Percentiles rank a stretch among this genome's conserved stretches.
phyloP scores from a whole-genome alignment of 352 stramenopile species.

The Phytophthora quininea region DNA sequence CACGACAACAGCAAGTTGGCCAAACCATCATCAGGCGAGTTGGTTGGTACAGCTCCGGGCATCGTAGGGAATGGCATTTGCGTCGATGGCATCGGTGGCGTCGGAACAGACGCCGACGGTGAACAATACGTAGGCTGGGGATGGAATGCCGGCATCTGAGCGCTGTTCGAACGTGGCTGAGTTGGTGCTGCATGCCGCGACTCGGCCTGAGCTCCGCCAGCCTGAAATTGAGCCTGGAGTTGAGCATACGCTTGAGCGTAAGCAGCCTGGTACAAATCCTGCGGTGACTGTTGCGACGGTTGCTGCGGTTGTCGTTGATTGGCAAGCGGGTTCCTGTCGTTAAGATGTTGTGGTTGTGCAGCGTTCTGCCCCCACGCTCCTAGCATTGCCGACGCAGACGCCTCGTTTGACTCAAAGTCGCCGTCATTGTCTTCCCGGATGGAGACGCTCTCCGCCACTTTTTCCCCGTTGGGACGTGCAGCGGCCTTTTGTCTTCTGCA shows the following conservation, averaged over 20 bases:
- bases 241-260: constrained; percentile 75
- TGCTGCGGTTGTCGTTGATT: no score
- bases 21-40: constrained; percentile 55
- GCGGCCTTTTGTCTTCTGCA: constrained; percentile 30
- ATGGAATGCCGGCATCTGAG: constrained; percentile 22
- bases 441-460: constrained; percentile 26
- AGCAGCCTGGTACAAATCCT: constrained; percentile 64
- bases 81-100: constrained; percentile 23
- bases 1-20: constrained; percentile 80
- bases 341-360: constrained; percentile 5
- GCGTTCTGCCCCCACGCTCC: constrained; percentile 6
- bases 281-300: constrained; percentile 18
- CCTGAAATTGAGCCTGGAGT: constrained; percentile 65
- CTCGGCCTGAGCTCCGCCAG: constrained; percentile 11
- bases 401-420: neutral
- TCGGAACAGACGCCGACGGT: constrained; percentile 13
- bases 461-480: constrained; percentile 23
- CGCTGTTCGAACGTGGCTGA: constrained; percentile 15
- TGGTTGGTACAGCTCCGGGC: constrained; percentile 16
- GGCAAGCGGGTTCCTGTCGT: neutral
- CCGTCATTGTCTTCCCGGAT: constrained; percentile 19
- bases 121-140: constrained; percentile 35
- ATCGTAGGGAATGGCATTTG: constrained; percentile 37
- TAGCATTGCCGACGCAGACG: neutral
- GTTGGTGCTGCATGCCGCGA: constrained; percentile 20